phyloP scores from a whole-genome alignment of 495 filamentous ascomycete genomes.

The Penicillium goetzii region DNA sequence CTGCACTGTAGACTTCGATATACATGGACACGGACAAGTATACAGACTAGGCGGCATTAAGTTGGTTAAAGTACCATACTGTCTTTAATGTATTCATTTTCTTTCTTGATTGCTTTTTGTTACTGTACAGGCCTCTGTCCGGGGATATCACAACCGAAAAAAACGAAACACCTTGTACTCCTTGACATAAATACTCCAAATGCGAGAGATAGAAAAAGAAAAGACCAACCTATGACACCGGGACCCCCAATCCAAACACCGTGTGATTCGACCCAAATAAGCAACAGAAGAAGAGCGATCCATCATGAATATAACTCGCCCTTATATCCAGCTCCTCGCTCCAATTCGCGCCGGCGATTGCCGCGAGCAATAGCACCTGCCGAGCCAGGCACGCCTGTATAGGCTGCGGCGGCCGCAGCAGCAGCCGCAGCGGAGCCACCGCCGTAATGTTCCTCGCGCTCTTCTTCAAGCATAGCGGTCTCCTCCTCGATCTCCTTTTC shows the following conservation, averaged over 20 bases:
- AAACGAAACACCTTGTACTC: not conserved
- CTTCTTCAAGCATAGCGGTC: slow-evolving; percentile 61
- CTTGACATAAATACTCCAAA: not conserved
- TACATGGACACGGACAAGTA: not conserved
- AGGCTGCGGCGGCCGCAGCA: slow-evolving; percentile 9
- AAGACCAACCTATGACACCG: not conserved
- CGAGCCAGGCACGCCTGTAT: slow-evolving; percentile 22
- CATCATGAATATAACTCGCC: slow-evolving; percentile 48
- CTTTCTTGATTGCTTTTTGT: slow-evolving; percentile 8
- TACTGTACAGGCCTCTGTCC: slow-evolving; percentile 18
- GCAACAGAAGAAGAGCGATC: not conserved
- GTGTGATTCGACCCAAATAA: not conserved
- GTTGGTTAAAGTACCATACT: not conserved
- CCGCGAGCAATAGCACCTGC: slow-evolving; percentile 29
- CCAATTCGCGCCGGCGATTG: slow-evolving; percentile 45
- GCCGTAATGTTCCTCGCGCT: slow-evolving; percentile 47
- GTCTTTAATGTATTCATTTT: slow-evolving; percentile 12
- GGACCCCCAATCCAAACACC: slow-evolving; percentile 7
- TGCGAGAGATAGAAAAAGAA: not conserved
- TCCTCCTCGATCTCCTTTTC: slow-evolving; percentile 79
- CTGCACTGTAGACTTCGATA: no score
- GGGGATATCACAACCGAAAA: slow-evolving; percentile 26
- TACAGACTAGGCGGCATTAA: not conserved
- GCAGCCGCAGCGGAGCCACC: slow-evolving; percentile 26
- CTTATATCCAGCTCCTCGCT: slow-evolving; percentile 44